Evolutionary conservation across 495 filamentous ascomycete species (phyloP).

Genomic region (Penicillium lividum): DNA sequence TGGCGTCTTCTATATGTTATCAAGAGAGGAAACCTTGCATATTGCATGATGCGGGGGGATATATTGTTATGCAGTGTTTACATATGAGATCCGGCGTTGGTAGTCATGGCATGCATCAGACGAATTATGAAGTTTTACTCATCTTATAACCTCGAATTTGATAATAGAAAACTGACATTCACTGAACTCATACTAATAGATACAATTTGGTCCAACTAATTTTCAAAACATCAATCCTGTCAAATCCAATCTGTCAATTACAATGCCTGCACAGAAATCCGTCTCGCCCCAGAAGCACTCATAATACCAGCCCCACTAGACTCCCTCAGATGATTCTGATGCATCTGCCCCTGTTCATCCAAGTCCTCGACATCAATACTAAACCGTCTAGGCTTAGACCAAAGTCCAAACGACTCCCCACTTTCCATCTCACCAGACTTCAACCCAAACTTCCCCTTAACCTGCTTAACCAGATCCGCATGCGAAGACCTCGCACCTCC

Average conservation of each 20-base stretch:
- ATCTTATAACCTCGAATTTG: not conserved
- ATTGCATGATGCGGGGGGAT: not conserved
- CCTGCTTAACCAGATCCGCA: slow-evolving; percentile 30
- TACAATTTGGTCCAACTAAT: not conserved
- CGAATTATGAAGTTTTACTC: not conserved
- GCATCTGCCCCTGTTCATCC: slow-evolving; percentile 28
- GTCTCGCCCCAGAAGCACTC: slow-evolving; percentile 31
- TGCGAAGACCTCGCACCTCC: slow-evolving; percentile 18
- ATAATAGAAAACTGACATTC: slow-evolving; percentile 1
- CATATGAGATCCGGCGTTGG: not conserved
- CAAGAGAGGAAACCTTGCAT: not conserved
- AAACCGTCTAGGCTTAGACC: slow-evolving; percentile 42
- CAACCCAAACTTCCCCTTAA: slow-evolving; percentile 37
- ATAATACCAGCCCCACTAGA: slow-evolving; percentile 37
- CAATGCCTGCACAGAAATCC: slow-evolving; percentile 32
- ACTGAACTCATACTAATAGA: slow-evolving; percentile 10
- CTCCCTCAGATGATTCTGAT: slow-evolving; percentile 41
- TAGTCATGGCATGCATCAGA: not conserved
- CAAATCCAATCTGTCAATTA: slow-evolving; percentile 10
- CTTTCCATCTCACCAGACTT: slow-evolving; percentile 27
- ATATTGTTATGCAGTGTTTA: not conserved
- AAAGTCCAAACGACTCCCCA: slow-evolving; percentile 36
- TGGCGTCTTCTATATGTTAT: not conserved
- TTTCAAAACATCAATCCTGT: not conserved
- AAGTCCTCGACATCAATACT: slow-evolving; percentile 43